Base-by-base conservation (phyloP, 495 filamentous ascomycete species). In the Aspergillus taichungensis region DNA sequence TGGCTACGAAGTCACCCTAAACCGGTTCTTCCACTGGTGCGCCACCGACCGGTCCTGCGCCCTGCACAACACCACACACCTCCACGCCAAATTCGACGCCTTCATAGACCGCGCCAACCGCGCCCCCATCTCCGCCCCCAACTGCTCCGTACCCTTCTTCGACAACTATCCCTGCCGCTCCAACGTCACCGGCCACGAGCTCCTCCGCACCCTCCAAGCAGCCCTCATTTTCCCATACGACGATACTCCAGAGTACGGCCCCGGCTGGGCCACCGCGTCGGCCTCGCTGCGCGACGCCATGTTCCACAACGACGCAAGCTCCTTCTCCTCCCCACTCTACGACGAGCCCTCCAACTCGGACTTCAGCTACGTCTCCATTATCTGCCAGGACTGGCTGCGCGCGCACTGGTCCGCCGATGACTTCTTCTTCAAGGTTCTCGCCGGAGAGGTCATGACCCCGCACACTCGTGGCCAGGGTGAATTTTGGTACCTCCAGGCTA, bases 21-120 rank as follows among this genome's bases (percentile, higher is more conserved):
- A 57, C 49, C 50, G 58, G 13, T 70, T 71, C 57, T 64, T 65
- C 45, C 13, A 36, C 5, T 73, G 69, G 67, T 54, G 60, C 52
- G 27, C 37, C n/a, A 37, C 18, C 11, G 42, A 24, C 18, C 18
- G 18, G 18, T 24, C 49, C 6, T 64, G 59, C 37, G 40, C 54
- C 1, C 48, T 68, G 1, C 40, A 53, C 12, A 56, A 58, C 10
- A 37, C 55, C 33, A 55, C 66, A 32, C 48, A 58, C 5, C 52
- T 52, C 37, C 51, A 49, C 7, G 47, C 62, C 29, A 24, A 24
- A 4, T 68, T 53, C 51, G 31, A 50, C 37, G 29, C 42, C 9
- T 42, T 59, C n/a, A 30, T 53, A 8, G 46, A 47, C 34, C 48
- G 57, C n/a, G 56, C 62, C 7, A 42, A 48, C n/a, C 34, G 42